Evolutionary conservation across 2,329 filamentous ascomycete species (phyloP), one percentile per base, ranked within the genome.

Genomic region (Penicillium sp.): DNA sequence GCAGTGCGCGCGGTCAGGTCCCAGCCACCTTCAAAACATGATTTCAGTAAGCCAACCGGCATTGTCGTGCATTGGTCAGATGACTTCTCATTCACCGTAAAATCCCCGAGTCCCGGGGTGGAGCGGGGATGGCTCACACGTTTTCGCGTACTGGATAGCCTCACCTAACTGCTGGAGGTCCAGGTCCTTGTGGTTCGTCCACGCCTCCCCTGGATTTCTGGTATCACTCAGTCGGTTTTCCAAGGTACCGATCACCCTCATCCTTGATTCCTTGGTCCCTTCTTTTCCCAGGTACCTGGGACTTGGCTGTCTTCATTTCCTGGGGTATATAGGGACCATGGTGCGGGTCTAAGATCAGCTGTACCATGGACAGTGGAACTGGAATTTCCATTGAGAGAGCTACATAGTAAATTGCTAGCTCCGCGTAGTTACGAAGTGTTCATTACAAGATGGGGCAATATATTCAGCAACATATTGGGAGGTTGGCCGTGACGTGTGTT

Each of bases 31-130:
- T 58, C 36, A 33, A 31, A 60, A 48, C 44, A 19, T 29, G 39
- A 48, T 45, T 39, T 44, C 46, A 48, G 28, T 33, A 48, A 33
- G 46, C 21, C 42, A 45, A 16, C 42, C 42, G 11, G 39, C 54
- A 34, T 52, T 52, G 58, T 51, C 33, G 48, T 51, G 50, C 59
- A 51, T 37, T 40, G 51, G 58, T 64, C 61, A 62, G 59, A 54
- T 63, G 61, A 64, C 60, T 50, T 23, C 39, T 23, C 43, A 39
- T 45, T 45, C 42, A 19, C 42, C 42, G 26, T 29, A 31, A 57
- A 55, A 52, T 58, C 59, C 37, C 52, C 53, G 53, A 57, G 24
- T 34, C 52, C 52, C 52, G 50, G 53, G 52, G n/a, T n/a, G n/a
- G n/a, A n/a, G n/a, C n/a, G n/a, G n/a, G n/a, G n/a, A n/a, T n/a